Percentiles rank a stretch among this genome's conserved stretches.
phyloP scores from a whole-genome alignment of 2,329 filamentous ascomycete species.

The Verticillium albo-atrum region DNA sequence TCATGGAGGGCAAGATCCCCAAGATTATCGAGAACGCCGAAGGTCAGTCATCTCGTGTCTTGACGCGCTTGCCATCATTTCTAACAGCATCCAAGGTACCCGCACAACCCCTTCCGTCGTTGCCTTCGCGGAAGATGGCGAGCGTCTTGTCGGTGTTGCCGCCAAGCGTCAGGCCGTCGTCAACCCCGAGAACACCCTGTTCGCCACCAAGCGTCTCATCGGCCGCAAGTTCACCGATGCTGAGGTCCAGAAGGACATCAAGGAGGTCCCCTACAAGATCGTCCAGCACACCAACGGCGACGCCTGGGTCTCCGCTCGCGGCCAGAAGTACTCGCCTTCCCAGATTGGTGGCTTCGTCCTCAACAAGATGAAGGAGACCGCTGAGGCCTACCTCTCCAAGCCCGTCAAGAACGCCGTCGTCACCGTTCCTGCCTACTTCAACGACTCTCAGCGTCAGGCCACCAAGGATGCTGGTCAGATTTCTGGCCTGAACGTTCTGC shows the following conservation, averaged over 20 bases:
- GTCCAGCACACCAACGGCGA: slow-evolving; percentile 95
- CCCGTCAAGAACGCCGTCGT: slow-evolving; percentile 93
- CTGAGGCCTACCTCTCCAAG: slow-evolving; percentile 88
- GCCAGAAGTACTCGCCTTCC: slow-evolving; percentile 95
- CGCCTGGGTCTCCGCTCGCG: slow-evolving; percentile 90
- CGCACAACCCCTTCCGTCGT: slow-evolving; percentile 92
- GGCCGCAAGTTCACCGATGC: slow-evolving; percentile 92
- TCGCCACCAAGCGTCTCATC: slow-evolving; percentile 98
- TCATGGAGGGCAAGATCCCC: slow-evolving; percentile 95
- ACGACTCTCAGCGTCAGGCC: slow-evolving; percentile 94
- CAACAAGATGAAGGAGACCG: slow-evolving; percentile 99
- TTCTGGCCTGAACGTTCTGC: slow-evolving; percentile 90
- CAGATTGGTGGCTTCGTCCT: slow-evolving; percentile 96
- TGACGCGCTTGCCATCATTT: not conserved
- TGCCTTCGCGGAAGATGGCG: slow-evolving; percentile 90
- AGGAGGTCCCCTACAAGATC: slow-evolving; percentile 98
- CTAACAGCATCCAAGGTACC: slow-evolving; percentile 53
- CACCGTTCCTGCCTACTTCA: slow-evolving; percentile 97
- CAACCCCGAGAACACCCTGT: slow-evolving; percentile 97
- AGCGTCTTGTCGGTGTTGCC: slow-evolving; percentile 93
- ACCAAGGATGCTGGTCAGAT: slow-evolving; percentile 99
- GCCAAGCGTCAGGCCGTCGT: slow-evolving; percentile 98
- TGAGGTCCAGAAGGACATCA: slow-evolving; percentile 94
- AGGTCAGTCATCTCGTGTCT: slow-evolving; percentile 49
- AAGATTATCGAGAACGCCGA: slow-evolving; percentile 98